Evolutionary conservation across 805 yeast genomes (phyloP), one percentile per base, ranked within the genome.

Genomic region (Saturnispora zaruensis): DNA sequence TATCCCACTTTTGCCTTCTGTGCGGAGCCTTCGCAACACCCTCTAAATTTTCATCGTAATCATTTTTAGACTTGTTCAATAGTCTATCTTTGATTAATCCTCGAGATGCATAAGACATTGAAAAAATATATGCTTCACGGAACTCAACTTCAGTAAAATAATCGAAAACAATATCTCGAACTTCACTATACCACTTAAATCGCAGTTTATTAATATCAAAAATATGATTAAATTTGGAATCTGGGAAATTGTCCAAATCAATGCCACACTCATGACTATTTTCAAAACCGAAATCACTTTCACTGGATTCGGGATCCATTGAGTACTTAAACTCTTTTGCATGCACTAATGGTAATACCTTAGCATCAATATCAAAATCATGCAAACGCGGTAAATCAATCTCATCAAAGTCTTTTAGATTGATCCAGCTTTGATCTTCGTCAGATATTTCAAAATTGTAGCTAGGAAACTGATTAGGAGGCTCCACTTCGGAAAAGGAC

Each of bases 321-420:
- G 91, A 73, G 62, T 87, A 90, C 3, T 82, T 71, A 60, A 89
- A 82, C 41, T 78, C 69, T 5, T 91, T 86, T 0, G 95, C 72
- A 63, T 69, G 79, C 57, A 87, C 58, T 53, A 89, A 64, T 1
- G 96, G 96, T 41, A 70, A 60, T 1, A 84, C 73, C 3, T 66
- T 63, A 2, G 84, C 75, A 1, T 59, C 49, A 4, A 78, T 70
- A 4, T 65, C 58, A 45, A 64, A 63, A 1, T 64, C 61, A 8
- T 62, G 59, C 6, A 75, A 52, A 4, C 73, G 58, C 0, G 77
- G 69, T 6, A 69, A 57, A 46, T 72, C 76, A 1, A 80, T 75
- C 57, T 84, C 90, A 41, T 74, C 74, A 53, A 71, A 82, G 61
- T 84, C 90, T 26, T 75, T 62, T 2, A 71, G 51, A 59, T 84